phyloP scores from a whole-genome alignment of 2,329 filamentous ascomycete genomes.

The Emericellopsis cladophorae region DNA sequence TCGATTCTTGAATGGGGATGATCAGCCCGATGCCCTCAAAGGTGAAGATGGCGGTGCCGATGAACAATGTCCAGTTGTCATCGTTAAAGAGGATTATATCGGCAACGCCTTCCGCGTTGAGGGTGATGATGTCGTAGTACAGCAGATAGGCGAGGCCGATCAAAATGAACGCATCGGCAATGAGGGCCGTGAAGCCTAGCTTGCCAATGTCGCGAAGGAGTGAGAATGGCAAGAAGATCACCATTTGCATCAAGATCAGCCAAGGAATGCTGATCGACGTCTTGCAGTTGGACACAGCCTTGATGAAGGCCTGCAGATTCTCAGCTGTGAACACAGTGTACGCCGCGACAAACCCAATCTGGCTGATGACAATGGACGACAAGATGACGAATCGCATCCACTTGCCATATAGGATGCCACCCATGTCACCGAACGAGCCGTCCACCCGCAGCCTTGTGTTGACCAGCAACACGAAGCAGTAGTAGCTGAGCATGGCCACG shows the following conservation, averaged over 20 bases:
- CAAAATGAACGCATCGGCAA: slow-evolving; percentile 90
- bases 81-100: slow-evolving; percentile 88
- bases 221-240: slow-evolving; percentile 89
- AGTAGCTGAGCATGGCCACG: slow-evolving; percentile 82
- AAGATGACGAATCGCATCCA: slow-evolving; percentile 85
- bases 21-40: slow-evolving; percentile 97
- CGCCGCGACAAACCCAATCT: slow-evolving; percentile 87
- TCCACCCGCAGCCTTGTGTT: slow-evolving; percentile 74
- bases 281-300: slow-evolving; percentile 80
- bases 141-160: slow-evolving; percentile 88
- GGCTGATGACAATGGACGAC: slow-evolving; percentile 83
- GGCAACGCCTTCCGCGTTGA: slow-evolving; percentile 61
- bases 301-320: slow-evolving; percentile 88
- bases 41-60: slow-evolving; percentile 97
- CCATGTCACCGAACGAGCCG: slow-evolving; percentile 96
- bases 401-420: slow-evolving; percentile 78
- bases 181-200: slow-evolving; percentile 84
- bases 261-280: slow-evolving; percentile 76
- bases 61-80: slow-evolving; percentile 91
- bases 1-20: slow-evolving; percentile 95
- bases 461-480: slow-evolving; percentile 92
- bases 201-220: slow-evolving; percentile 95
- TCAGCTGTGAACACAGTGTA: slow-evolving; percentile 97
- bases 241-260: slow-evolving; percentile 88
- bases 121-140: slow-evolving; percentile 84